Evolutionary conservation across 768 basidiomycete species (phyloP).

Genomic region (Russula compacta): DNA sequence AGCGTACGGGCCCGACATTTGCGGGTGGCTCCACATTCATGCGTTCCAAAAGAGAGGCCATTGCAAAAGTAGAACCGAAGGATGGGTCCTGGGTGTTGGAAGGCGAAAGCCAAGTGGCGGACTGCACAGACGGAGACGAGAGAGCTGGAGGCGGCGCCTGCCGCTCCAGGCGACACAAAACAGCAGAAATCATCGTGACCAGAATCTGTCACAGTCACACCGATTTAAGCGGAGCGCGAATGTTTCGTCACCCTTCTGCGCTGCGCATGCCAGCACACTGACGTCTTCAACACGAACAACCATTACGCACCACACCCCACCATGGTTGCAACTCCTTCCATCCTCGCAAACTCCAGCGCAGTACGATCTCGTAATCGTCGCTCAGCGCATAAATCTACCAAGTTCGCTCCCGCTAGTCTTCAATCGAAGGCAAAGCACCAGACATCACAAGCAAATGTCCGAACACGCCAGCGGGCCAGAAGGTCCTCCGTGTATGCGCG

Average conservation of each 20-base stretch:
- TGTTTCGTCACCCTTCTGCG: background rate
- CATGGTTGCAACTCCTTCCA: background rate
- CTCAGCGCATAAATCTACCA: background rate
- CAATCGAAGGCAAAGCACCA: background rate
- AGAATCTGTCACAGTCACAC: background rate
- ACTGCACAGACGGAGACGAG: background rate
- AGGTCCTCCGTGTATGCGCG: slow-evolving; percentile 5
- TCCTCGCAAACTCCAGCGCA: background rate
- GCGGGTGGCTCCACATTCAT: slow-evolving; percentile 15
- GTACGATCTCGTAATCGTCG: slow-evolving; percentile 1
- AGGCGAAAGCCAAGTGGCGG: background rate
- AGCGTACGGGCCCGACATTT: slow-evolving; percentile 16
- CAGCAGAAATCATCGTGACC: background rate
- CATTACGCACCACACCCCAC: background rate
- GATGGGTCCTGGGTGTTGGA: background rate
- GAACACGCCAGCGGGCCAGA: background rate
- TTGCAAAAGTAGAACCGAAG: background rate
- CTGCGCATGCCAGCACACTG: background rate
- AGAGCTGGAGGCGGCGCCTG: background rate
- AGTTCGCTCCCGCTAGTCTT: background rate
- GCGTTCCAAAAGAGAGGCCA: slow-evolving; percentile 21
- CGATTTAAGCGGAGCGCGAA: slow-evolving; percentile 13
- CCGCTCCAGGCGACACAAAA: background rate
- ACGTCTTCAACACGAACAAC: background rate
- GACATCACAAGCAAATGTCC: background rate